phyloP scores from a whole-genome alignment of 1,284 basidiomycete species.

The Austropuccinia psidii region DNA sequence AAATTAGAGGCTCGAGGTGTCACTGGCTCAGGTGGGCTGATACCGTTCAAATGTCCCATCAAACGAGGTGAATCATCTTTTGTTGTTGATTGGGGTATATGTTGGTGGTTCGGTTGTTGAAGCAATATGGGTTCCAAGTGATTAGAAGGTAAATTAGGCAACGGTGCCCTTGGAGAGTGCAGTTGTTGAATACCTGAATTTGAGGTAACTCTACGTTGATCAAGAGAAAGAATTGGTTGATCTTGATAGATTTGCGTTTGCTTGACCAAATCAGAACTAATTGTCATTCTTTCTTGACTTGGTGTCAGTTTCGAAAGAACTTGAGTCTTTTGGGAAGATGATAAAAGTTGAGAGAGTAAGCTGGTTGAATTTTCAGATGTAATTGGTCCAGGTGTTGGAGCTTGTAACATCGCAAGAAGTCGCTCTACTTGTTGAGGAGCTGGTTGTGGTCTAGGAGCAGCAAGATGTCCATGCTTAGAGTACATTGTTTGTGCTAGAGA shows the following conservation, averaged over 20 bases:
- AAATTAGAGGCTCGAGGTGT: conserved; percentile 1
- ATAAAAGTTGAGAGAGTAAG: neutral
- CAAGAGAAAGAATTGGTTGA: too few relatives aligned
- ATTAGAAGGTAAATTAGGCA: too few relatives aligned
- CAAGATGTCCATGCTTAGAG: conserved; percentile 29
- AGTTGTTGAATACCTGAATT: too few relatives aligned
- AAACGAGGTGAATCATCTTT: neutral
- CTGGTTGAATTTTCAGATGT: neutral
- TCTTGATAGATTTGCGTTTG: too few relatives aligned
- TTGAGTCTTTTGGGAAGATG: neutral
- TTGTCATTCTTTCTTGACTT: neutral
- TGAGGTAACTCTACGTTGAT: too few relatives aligned
- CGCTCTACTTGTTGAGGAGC: conserved; percentile 30
- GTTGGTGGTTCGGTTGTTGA: neutral
- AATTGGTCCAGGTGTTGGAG: conserved; percentile 8
- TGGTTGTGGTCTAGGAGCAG: conserved; percentile 28
- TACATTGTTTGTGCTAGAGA: conserved; percentile 1
- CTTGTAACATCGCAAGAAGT: conserved; percentile 25
- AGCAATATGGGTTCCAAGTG: neutral
- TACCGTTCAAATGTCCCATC: neutral
- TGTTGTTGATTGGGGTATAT: neutral
- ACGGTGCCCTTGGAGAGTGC: too few relatives aligned
- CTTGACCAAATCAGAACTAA: neutral
- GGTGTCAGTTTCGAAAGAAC: neutral
- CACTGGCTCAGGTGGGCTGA: neutral